Evolutionary conservation across 371 early-diverging fungal genomes (phyloP).

Genomic region (Rhizopus arrhizus): DNA sequence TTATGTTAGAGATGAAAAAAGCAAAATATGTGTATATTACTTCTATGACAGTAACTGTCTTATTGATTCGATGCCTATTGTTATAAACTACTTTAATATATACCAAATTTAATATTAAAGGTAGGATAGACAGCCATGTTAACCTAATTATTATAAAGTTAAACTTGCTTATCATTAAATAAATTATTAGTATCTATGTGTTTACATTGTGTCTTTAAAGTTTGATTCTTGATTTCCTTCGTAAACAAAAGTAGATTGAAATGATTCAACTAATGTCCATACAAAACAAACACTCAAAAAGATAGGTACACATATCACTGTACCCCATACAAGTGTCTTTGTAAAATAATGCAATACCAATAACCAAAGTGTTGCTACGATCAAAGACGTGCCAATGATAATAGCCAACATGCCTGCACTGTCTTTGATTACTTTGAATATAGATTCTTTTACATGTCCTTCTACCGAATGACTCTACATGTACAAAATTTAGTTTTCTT

Average conservation of each 20-base stretch:
- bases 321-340: conserved; percentile 68
- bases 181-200: neutral
- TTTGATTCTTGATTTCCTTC: conserved; percentile 31
- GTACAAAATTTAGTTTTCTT: neutral
- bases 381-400: conserved; percentile 49
- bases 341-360: conserved; percentile 55
- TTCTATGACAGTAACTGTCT: conserved; percentile 64
- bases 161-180: no score
- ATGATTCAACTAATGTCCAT: conserved; percentile 58
- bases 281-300: conserved; percentile 56
- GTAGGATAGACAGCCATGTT: conserved; percentile 58
- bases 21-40: conserved; percentile 26
- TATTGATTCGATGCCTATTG: conserved; percentile 50
- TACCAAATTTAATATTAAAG: conserved; percentile 50
- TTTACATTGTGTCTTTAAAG: conserved; percentile 50
- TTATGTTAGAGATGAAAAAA: neutral
- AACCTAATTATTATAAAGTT: conserved; percentile 31
- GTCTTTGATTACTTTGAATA: conserved; percentile 56
- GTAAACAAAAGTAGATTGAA: conserved; percentile 44
- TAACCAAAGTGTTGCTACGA: conserved; percentile 58
- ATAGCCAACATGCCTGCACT: conserved; percentile 59
- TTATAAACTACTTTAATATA: conserved; percentile 42
- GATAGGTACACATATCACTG: conserved; percentile 59
- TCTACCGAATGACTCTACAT: conserved; percentile 42
- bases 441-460: conserved; percentile 45